A percentile compares a stretch with the other conserved stretches of the same genome.
These are phyloP conservation scores for Candida insectalens DNA, from an alignment of 805 yeast genomes.

Conservation along the genomic window DNA sequence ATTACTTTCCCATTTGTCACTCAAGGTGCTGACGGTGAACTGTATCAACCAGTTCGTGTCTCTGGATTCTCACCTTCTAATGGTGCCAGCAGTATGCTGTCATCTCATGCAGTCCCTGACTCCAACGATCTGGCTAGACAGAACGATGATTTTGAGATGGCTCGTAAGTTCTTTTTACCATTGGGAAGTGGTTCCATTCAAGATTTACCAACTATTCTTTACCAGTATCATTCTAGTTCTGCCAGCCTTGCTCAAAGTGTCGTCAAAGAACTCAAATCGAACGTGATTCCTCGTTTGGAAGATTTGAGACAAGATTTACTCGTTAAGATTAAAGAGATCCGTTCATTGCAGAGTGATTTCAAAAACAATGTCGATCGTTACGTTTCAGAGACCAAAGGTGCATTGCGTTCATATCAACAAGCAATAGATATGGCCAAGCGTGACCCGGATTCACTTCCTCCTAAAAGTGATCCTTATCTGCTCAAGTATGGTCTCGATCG, in stretches of 20 bases:
- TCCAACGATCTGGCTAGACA: conserved; percentile 10
- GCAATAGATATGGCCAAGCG: conserved; percentile 58
- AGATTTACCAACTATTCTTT: conserved; percentile 65
- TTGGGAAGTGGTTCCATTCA: conserved; percentile 74
- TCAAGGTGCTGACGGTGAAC: conserved; percentile 30
- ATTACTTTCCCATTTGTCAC: conserved; percentile 45
- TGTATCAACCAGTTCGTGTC: conserved; percentile 27
- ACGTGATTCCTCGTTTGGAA: conserved; percentile 57
- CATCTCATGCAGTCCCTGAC: conserved; percentile 6
- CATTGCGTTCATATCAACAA: conserved; percentile 42
- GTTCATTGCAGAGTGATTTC: conserved; percentile 74
- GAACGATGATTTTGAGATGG: conserved; percentile 26
- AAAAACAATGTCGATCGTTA: conserved; percentile 66
- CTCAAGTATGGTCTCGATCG: conserved; percentile 63
- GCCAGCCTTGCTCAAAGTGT: conserved; percentile 49
- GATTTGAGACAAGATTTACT: conserved; percentile 66
- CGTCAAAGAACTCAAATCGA: conserved; percentile 49
- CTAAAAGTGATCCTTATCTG: conserved; percentile 74
- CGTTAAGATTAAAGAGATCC: conserved; percentile 81
- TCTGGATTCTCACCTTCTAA: conserved; percentile 6
- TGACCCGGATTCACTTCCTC: conserved; percentile 31
- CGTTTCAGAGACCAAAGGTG: conserved; percentile 51
- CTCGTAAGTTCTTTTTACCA: conserved; percentile 54
- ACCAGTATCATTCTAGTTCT: conserved; percentile 42
- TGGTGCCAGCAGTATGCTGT: conserved; percentile 6